Evolutionary conservation across 495 filamentous ascomycete species (phyloP), one percentile per base, ranked within the genome.

Genomic region (Friedmanniomyces simplex): DNA sequence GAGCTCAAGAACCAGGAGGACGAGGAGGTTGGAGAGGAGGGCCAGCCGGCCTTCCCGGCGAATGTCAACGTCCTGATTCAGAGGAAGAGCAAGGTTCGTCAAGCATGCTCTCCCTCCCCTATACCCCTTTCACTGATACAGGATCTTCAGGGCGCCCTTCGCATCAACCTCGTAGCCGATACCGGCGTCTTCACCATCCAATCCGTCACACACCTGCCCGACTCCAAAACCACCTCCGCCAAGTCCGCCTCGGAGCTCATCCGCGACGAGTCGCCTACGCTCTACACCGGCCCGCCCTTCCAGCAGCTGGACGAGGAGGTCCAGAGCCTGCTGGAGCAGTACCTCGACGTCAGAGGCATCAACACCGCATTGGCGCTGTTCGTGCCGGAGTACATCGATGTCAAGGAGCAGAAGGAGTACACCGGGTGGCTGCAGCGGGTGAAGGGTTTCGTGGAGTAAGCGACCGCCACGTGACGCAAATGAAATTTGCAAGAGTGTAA

Each of bases 331-430:
- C 74, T 96, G 68, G 93, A 97, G 79, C 82, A 88, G 59, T 97
- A 93, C 74, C 78, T 99, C 55, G 91, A 95, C 71, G 93, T 94
- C 78, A 79, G 93, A 65, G 91, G 93, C 58, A 80, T 99, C 73
- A 88, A 93, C 67, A 84, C 87, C 57, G 80, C 83, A 59, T 78
- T 99, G 66, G 90, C 89, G 55, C 73, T 89, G 60, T 96, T 96
- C 73, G 82, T 95, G 50, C 90, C 90, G 51, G 91, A 97, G 68
- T 99, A 95, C 74, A 91, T 97, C 67, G 88, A 96, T 71, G 83
- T 86, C 73, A 99, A 99, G 83, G 93, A 99, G 81, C 91, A 99
- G 82, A 88, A 83, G 79, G 93, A 99, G 78, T 99, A 99, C 72
- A 69, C 91, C 42, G 75, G 76, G 58, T 99, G 93, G 93, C 76